Percentiles rank a stretch among this genome's conserved stretches.
Evolutionary conservation across 2,329 filamentous ascomycete genomes (phyloP).

Genomic region (Aspergillus sp.): DNA sequence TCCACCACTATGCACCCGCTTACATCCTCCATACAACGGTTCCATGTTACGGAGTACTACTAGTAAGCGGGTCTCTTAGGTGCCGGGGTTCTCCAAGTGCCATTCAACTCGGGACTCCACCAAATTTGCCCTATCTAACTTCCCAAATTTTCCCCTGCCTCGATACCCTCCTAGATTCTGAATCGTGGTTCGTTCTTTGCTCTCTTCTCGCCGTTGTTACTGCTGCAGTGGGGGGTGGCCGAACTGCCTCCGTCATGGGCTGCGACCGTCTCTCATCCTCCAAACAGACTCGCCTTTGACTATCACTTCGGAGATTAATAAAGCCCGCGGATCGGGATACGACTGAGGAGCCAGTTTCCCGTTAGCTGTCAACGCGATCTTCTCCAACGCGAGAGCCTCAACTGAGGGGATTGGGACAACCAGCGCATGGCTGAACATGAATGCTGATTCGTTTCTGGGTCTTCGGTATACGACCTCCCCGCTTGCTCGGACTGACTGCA

Average conservation of each 20-base stretch:
- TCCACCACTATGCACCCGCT: not conserved
- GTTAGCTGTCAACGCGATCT: not conserved
- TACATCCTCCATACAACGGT: not conserved
- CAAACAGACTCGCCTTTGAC: slow-evolving; percentile 17
- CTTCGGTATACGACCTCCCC: slow-evolving; percentile 11
- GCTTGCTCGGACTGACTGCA: slow-evolving; percentile 13
- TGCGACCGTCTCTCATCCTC: slow-evolving; percentile 15
- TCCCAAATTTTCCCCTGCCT: not conserved
- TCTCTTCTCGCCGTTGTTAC: slow-evolving; percentile 1
- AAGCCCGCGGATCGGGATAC: slow-evolving; percentile 13
- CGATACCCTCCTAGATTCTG: not conserved
- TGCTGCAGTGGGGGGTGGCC: slow-evolving; percentile 2
- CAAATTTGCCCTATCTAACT: not conserved
- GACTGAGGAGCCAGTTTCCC: slow-evolving; percentile 13
- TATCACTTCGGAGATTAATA: slow-evolving; percentile 13
- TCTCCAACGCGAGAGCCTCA: slow-evolving; percentile 6
- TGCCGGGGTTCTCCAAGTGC: not conserved
- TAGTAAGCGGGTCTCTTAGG: not conserved
- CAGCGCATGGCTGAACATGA: slow-evolving; percentile 27
- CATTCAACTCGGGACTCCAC: not conserved
- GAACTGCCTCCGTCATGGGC: slow-evolving; percentile 19
- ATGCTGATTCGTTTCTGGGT: slow-evolving; percentile 23
- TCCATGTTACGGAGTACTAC: not conserved
- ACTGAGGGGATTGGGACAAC: slow-evolving; percentile 1
- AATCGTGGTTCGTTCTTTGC: not conserved